phyloP scores from a whole-genome alignment of 2,329 filamentous ascomycete species.

The Cladosporium sp. region DNA sequence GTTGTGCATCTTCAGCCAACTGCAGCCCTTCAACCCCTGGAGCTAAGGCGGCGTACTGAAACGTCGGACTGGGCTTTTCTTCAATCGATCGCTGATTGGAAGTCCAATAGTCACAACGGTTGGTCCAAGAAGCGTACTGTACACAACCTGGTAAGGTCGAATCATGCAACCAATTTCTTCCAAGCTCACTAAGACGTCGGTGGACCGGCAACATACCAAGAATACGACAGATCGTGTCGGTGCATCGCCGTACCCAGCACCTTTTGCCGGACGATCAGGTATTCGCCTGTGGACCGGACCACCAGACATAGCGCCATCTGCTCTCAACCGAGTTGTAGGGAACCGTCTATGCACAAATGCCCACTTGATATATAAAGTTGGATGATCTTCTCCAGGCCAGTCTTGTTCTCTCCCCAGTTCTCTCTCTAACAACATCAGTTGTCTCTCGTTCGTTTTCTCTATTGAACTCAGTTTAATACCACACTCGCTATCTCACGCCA shows the following conservation, averaged over 20 bases:
- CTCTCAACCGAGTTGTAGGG: background rate
- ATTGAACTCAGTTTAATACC: slow-evolving; percentile 9
- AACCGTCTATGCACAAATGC: background rate
- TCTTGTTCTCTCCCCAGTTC: slow-evolving; percentile 6
- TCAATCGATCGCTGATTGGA: background rate
- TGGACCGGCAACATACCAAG: background rate
- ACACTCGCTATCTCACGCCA: slow-evolving; percentile 10
- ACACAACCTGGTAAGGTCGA: background rate
- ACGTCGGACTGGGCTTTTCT: background rate
- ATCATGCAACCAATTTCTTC: background rate
- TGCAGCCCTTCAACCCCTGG: background rate
- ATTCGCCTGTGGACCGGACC: slow-evolving; percentile 2
- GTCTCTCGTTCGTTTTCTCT: slow-evolving; percentile 5
- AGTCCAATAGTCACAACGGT: slow-evolving; percentile 12
- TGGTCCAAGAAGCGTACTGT: background rate
- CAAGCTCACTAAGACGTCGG: background rate
- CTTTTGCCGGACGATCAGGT: background rate
- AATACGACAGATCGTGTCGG: slow-evolving; percentile 2
- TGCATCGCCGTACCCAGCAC: slow-evolving; percentile 4
- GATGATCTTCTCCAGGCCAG: background rate
- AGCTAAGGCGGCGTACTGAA: slow-evolving; percentile 7
- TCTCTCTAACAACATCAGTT: no score
- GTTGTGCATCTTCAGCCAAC: background rate
- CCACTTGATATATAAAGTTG: background rate
- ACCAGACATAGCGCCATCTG: no score